Evolutionary conservation across 2,329 filamentous ascomycete genomes (phyloP).

Genomic region (Claviceps maximensis): DNA sequence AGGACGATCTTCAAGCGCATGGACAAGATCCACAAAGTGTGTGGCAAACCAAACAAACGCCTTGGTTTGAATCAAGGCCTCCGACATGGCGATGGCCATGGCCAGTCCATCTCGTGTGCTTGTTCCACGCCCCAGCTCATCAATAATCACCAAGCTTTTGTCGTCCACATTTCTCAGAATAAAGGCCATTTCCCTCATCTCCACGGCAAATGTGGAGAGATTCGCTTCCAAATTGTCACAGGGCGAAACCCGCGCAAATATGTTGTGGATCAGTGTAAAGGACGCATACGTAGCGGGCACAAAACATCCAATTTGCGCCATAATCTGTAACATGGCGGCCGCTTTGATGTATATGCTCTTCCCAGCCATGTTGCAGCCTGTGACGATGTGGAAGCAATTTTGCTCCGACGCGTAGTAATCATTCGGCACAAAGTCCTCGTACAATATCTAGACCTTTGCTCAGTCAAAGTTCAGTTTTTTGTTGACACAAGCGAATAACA

Average conservation of each 20-base stretch:
- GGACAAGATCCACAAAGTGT: conserved; percentile 75
- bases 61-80: conserved; percentile 67
- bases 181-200: conserved; percentile 94
- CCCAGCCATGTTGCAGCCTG: conserved; percentile 95
- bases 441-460: conserved; percentile 35
- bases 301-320: conserved; percentile 88
- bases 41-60: conserved; percentile 87
- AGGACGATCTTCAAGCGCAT: conserved; percentile 57
- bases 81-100: conserved; percentile 81
- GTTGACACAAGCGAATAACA: not conserved
- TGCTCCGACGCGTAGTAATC: conserved; percentile 76
- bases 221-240: conserved; percentile 85
- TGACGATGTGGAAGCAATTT: conserved; percentile 81
- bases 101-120: conserved; percentile 78
- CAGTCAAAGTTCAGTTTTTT: not conserved
- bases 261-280: conserved; percentile 64
- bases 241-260: conserved; percentile 79
- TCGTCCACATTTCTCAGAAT: conserved; percentile 72
- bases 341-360: conserved; percentile 92
- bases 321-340: conserved; percentile 71
- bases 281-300: conserved; percentile 76
- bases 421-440: conserved; percentile 66
- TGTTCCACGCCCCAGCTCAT: conserved; percentile 85
- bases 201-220: conserved; percentile 81
- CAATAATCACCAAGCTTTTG: conserved; percentile 69